Evolutionary conservation across 768 basidiomycete genomes (phyloP), one percentile per base, ranked within the genome.

Genomic region (Panaeolus papilionaceus): DNA sequence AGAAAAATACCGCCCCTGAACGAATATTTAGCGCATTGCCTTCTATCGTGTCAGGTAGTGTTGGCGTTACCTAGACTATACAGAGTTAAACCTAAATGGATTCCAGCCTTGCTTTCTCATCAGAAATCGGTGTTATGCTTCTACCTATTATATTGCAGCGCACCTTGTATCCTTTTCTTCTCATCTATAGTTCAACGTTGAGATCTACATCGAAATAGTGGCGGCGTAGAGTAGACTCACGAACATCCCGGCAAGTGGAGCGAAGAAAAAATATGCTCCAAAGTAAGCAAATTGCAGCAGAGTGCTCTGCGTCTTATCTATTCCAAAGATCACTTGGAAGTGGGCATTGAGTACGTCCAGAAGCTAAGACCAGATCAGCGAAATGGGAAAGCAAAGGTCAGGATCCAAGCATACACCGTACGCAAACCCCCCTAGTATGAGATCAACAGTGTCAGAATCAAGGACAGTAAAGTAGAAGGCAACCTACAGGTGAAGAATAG

Each of bases 201-300:
- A 49, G 20, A 8, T 5, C 23, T 49, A 0, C 6, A 23, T 12
- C 14, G 42, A 18, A 8, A 23, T 9, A 33, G 4, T 58, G 49
- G 49, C 10, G 33, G 11, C 6, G 8, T 23, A 26, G 4, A 26
- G 47, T 11, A 26, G 64, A 82, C 88, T 72, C 67, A 88, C 88
- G 69, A 89, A 86, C 44, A 82, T 71, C 51, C 87, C 86, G 4
- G 88, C 89, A 18, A 86, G 77, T 10, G 89, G 89, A 5, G 89
- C 81, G 73, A 81, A 89, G 23, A 89, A 84, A 58, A 90, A 75
- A 72, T 90, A 90, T 23, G 89, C 89, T 16, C 89, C 88, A 72
- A 90, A 91, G 74, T 92, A 92, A 4, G 91, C 90, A 26, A 92
- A 80, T 71, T 93, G 92, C 66, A 94, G 82, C 69, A 92, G 82